Percentiles rank a stretch among this genome's conserved stretches.
Conservation (phyloP, 768 basidiomycete genomes). For the Naganishia antarctica region DNA sequence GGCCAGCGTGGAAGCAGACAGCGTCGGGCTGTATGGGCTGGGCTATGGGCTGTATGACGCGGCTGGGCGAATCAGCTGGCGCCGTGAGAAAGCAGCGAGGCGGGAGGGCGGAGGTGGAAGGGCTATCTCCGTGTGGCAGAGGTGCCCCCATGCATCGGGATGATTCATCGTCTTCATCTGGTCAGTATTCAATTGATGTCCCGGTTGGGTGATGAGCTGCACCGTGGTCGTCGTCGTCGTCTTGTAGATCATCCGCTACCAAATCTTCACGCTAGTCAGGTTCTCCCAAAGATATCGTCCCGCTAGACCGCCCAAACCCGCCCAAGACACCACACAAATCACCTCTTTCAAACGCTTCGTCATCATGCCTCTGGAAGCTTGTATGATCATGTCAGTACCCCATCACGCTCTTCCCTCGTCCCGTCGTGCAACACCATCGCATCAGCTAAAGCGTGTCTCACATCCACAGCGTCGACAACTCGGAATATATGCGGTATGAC, state of each 20-base stretch:
- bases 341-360: conserved; percentile 9
- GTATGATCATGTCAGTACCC: conserved; percentile 68
- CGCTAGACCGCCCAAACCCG: not conserved
- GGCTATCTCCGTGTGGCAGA: not conserved
- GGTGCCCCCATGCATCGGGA: no score
- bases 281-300: no score
- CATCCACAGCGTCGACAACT: conserved; percentile 73
- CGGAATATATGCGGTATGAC: conserved; percentile 76
- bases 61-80: conserved; percentile 6
- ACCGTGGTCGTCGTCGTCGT: no score
- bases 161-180: conserved; percentile 7
- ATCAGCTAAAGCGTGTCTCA: conserved; percentile 22
- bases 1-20: conserved; percentile 1
- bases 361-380: conserved; percentile 90
- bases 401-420: not conserved
- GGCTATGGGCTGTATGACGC: not conserved
- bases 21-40: not conserved
- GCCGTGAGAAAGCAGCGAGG: not conserved
- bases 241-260: no score
- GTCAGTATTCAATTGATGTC: not conserved
- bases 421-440: not conserved
- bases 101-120: not conserved
- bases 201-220: not conserved
- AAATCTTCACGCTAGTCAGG: no score
- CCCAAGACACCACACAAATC: not conserved